A percentile compares a stretch with the other conserved stretches of the same genome.
phyloP scores from a whole-genome alignment of 768 basidiomycete genomes.

The Auricularia cornea region DNA sequence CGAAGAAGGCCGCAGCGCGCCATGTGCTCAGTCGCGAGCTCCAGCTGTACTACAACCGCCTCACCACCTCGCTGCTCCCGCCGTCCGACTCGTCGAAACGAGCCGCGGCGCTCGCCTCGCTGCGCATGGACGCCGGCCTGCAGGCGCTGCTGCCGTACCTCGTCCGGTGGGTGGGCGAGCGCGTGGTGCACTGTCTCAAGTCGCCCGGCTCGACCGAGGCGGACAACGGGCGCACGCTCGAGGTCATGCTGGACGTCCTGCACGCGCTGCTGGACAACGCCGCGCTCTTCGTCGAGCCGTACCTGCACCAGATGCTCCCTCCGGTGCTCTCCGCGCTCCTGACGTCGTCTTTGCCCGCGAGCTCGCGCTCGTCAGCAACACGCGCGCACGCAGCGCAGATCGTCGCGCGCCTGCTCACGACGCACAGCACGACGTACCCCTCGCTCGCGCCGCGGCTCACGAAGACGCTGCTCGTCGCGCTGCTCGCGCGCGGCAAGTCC shows the following conservation, averaged over 20 bases:
- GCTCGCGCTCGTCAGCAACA: slow-evolving; percentile 58
- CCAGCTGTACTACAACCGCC: slow-evolving; percentile 87
- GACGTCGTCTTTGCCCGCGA: slow-evolving; percentile 67
- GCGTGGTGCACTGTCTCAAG: slow-evolving; percentile 59
- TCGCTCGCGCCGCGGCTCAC: slow-evolving; percentile 82
- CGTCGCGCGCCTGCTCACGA: slow-evolving; percentile 69
- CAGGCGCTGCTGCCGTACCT: slow-evolving; percentile 89
- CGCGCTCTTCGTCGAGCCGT: slow-evolving; percentile 91
- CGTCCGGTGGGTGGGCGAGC: slow-evolving; percentile 90
- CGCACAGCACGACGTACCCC: slow-evolving; percentile 84
- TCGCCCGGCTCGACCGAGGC: slow-evolving; percentile 43
- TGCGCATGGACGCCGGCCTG: slow-evolving; percentile 83
- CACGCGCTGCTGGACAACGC: slow-evolving; percentile 78
- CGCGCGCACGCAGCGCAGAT: slow-evolving; percentile 79
- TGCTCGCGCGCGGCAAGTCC: slow-evolving; percentile 63
- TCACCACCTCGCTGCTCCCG: slow-evolving; percentile 77
- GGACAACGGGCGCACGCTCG: slow-evolving; percentile 61
- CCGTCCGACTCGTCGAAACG: slow-evolving; percentile 65
- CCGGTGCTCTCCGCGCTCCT: slow-evolving; percentile 87
- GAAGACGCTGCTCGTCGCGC: slow-evolving; percentile 85
- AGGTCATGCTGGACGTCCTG: slow-evolving; percentile 77
- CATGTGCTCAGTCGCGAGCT: slow-evolving; percentile 90
- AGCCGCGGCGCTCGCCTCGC: slow-evolving; percentile 80
- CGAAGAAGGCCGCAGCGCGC: slow-evolving; percentile 74
- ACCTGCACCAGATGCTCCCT: slow-evolving; percentile 95